Percentiles rank a stretch among this genome's conserved stretches.
Conservation (phyloP, 345 rosid genomes). For the Sapria himalayana region DNA sequence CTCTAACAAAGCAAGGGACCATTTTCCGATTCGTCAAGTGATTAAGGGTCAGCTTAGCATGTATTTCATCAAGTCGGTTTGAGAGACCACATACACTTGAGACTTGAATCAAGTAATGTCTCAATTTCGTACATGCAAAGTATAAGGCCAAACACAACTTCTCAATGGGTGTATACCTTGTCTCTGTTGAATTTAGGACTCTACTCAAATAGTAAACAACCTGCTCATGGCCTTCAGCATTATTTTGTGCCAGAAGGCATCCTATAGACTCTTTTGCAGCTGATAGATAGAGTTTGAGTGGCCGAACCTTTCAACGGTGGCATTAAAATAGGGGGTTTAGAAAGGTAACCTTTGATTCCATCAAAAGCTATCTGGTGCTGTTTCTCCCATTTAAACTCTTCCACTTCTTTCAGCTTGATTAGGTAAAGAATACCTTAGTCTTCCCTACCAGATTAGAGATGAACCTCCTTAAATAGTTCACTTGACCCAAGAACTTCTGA, state of each 20-base stretch:
- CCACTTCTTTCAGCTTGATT: not conserved
- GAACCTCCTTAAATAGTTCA: not conserved
- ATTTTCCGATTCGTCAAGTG: not conserved
- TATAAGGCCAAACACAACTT: not conserved
- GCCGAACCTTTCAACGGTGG: too few relatives aligned
- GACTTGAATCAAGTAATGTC: not conserved
- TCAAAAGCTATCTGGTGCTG: not conserved
- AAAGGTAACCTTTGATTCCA: too few relatives aligned
- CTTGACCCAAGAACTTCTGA: not conserved
- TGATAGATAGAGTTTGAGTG: too few relatives aligned
- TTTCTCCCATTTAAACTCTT: not conserved
- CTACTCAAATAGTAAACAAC: not conserved
- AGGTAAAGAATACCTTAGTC: not conserved
- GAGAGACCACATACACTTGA: not conserved
- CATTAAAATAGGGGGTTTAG: too few relatives aligned
- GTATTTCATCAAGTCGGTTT: not conserved
- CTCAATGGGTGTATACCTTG: not conserved
- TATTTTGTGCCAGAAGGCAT: too few relatives aligned
- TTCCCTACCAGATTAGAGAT: not conserved
- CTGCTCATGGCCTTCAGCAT: too few relatives aligned
- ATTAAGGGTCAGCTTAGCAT: not conserved
- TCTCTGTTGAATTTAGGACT: not conserved
- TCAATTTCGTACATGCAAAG: not conserved
- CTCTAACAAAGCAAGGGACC: not conserved
- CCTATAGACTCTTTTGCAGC: too few relatives aligned